Evolutionary conservation across 495 filamentous ascomycete species (phyloP).

Genomic region (Penicillium arizonense): DNA sequence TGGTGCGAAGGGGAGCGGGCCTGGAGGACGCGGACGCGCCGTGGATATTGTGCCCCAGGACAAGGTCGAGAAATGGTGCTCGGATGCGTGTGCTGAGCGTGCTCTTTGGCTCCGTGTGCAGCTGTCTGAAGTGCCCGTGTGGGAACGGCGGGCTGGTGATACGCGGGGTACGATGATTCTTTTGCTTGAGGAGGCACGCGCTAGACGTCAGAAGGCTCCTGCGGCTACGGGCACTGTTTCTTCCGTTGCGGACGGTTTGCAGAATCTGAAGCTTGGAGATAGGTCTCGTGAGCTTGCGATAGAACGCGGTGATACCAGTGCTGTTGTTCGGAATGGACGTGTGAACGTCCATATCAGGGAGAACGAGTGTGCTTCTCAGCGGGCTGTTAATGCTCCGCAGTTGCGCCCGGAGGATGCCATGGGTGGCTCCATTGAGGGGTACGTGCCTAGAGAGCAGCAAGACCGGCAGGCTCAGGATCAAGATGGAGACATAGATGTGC

Average conservation of each 20-base stretch:
- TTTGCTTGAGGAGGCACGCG: conserved; percentile 51
- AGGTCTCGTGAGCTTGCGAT: conserved; percentile 40
- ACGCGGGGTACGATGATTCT: conserved; percentile 41
- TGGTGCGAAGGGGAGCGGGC: conserved; percentile 48
- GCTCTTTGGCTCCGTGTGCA: conserved; percentile 86
- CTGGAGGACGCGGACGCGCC: conserved; percentile 47
- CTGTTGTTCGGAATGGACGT: conserved; percentile 27
- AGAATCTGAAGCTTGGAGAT: conserved; percentile 27
- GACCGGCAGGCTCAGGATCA: conserved; percentile 8
- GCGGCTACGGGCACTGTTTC: conserved; percentile 12
- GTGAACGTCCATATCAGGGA: conserved; percentile 42
- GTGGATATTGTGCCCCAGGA: conserved; percentile 61
- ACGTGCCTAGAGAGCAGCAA: conserved; percentile 29
- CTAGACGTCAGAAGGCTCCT: conserved; percentile 10
- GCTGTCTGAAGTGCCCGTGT: conserved; percentile 72
- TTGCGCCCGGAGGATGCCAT: conserved; percentile 34
- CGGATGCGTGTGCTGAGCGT: conserved; percentile 69
- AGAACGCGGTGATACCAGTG: conserved; percentile 45
- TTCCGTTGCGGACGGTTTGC: conserved; percentile 31
- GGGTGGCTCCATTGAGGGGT: conserved; percentile 48
- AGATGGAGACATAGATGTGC: conserved; percentile 31
- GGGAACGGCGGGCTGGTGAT: conserved; percentile 59
- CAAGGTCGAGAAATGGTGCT: conserved; percentile 86
- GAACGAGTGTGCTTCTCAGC: conserved; percentile 23
- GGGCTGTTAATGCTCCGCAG: conserved; percentile 24